Evolutionary conservation across 768 basidiomycete genomes (phyloP), one percentile per base, ranked within the genome.

Genomic region (Rhizopogon salebrosus): DNA sequence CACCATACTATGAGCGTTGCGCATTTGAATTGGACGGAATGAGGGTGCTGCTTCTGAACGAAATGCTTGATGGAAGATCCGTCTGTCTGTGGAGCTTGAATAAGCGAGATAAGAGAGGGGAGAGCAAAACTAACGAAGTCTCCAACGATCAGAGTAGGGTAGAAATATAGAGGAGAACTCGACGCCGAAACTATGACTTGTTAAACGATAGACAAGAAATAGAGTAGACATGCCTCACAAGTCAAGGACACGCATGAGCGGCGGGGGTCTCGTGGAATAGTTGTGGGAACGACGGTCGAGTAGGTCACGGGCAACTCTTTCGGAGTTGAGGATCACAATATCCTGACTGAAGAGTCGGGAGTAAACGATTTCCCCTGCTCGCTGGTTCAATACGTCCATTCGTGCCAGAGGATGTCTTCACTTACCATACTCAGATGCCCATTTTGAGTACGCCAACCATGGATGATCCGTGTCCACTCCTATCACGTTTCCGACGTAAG

Each of bases 41-140:
- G 60, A 55, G 7, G 53, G 24, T 3, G 61, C 58, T 3, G 67
- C 64, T 26, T 62, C 64, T 8, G 60, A 56, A n/a, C 60, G 61
- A 57, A 75, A 72, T 9, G 63, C 62, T 42, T 74, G 71, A 24
- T 75, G 72, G 45, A 68, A 68, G 16, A 73, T 41, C 26, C 66
- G 58, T 22, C 73, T 58, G 13, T 41, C 37, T 51, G 9, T 24
- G 18, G n/a, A 51, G n/a, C 16, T 9, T 13, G 2, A 1, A 46
- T 16, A 9, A 45, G 16, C 3, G 20, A 10, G 18, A 16, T 46
- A 39, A 10, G 16, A 24, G 1, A 31, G 16, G 27, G 7, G 27
- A 24, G 27, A 14, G 31, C n/a, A 16, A 3, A 3, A 51, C 49
- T 23, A 3, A 52, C 64, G 64, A 18, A 61, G 57, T 2, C 63